Percentiles rank a stretch among this genome's conserved stretches.
phyloP scores from a whole-genome alignment of 2,329 filamentous ascomycete genomes.

The Cytospora chrysosperma region DNA sequence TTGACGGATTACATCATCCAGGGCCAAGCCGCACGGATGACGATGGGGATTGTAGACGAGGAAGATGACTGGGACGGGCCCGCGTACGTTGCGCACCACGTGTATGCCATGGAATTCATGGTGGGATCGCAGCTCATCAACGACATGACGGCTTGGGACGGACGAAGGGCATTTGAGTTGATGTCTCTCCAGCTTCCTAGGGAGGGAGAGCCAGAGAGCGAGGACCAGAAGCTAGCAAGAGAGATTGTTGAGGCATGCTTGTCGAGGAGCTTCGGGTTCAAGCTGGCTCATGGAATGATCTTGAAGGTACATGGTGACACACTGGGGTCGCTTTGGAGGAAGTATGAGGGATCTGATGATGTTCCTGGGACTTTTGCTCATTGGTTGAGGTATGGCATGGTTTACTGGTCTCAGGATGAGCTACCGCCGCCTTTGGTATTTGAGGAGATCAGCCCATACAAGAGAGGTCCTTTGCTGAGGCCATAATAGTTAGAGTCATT shows the following conservation, averaged over 20 bases:
- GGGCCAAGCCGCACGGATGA: constrained; percentile 51
- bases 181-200: constrained; percentile 44
- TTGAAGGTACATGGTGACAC: constrained; percentile 48
- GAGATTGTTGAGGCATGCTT: constrained; percentile 52
- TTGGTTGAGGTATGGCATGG: constrained; percentile 52
- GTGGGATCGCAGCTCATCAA: constrained; percentile 53
- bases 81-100: constrained; percentile 45
- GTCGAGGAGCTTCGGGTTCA: constrained; percentile 52
- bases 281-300: constrained; percentile 55
- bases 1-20: constrained; percentile 59
- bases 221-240: constrained; percentile 47
- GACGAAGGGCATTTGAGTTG: constrained; percentile 47
- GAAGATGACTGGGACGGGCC: constrained; percentile 55
- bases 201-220: constrained; percentile 39
- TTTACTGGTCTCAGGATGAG: constrained; percentile 45
- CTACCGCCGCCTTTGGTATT: constrained; percentile 39
- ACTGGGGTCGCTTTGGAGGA: constrained; percentile 53
- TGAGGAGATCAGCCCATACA: constrained; percentile 37
- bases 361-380: constrained; percentile 52
- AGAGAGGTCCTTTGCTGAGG: constrained; percentile 33
- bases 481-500: neutral
- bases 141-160: constrained; percentile 51
- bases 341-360: constrained; percentile 47
- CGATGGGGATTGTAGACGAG: constrained; percentile 51
- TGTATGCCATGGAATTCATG: constrained; percentile 52